Evolutionary conservation across 345 rosid genomes (phyloP).

Genomic region (Corchorus capsularis): DNA sequence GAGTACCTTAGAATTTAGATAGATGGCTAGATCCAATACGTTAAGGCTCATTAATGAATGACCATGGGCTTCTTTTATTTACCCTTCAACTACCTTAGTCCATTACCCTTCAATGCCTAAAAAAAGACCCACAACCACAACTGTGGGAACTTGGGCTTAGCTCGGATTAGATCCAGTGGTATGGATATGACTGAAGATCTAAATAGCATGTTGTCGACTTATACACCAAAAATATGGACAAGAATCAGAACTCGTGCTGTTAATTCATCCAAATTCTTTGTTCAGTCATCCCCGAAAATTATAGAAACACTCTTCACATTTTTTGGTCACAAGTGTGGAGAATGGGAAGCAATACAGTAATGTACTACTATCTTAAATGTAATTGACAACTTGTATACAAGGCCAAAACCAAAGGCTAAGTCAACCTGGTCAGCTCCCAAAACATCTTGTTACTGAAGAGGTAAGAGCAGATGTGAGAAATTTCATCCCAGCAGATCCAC

Average conservation of each 20-base stretch:
- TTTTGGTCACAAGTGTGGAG: neutral
- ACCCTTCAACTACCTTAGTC: neutral
- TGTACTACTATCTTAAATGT: neutral
- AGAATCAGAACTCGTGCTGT: slow-evolving; percentile 1
- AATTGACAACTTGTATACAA: slow-evolving; percentile 3
- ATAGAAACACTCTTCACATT: neutral
- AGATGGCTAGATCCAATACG: no score
- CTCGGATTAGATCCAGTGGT: neutral
- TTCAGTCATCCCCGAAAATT: neutral
- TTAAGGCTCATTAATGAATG: neutral
- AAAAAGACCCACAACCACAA: neutral
- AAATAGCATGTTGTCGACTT: neutral
- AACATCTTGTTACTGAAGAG: slow-evolving; percentile 56
- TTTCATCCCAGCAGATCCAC: slow-evolving; percentile 66
- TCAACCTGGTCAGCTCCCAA: slow-evolving; percentile 47
- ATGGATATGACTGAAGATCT: neutral
- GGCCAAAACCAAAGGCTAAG: neutral
- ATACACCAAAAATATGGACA: neutral
- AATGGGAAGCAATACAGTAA: neutral
- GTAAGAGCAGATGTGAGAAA: slow-evolving; percentile 59
- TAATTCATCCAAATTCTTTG: neutral
- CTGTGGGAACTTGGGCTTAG: neutral
- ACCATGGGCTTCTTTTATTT: neutral
- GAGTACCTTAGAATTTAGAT: no score
- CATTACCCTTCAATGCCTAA: neutral